Conservation (phyloP, 306 rosid genomes). For the peach (Prunus persica) region DNA sequence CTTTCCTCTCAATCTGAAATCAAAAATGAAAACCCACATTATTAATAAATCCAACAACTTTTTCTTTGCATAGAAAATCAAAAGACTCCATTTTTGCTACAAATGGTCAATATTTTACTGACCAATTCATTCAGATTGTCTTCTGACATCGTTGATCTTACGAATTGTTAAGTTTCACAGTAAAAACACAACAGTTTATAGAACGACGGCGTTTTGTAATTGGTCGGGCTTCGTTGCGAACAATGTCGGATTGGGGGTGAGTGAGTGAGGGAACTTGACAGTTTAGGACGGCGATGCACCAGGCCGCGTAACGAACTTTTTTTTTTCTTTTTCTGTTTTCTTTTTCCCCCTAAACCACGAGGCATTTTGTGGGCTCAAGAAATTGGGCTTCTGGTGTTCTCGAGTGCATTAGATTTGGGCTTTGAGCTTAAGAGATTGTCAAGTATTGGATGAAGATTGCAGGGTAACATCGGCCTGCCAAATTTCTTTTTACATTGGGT, state of each 20-base stretch:
- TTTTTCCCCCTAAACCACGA: background rate
- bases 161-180: slow-evolving; percentile 20
- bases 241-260: background rate
- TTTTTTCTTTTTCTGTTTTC: background rate
- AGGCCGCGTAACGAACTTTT: background rate
- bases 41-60: background rate
- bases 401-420: background rate
- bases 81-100: background rate
- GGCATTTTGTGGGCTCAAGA: background rate
- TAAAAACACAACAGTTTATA: background rate
- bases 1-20: slow-evolving; percentile 42
- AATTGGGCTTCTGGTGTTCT: background rate
- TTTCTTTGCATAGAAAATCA: background rate
- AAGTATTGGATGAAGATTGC: too few species aligned
- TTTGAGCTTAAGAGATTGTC: background rate
- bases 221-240: slow-evolving; percentile 5
- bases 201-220: slow-evolving; percentile 17
- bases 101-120: background rate
- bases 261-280: background rate
- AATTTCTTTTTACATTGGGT: too few species aligned
- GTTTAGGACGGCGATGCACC: slow-evolving; percentile 24
- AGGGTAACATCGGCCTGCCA: too few species aligned
- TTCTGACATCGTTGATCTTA: slow-evolving; percentile 23
- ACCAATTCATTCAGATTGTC: slow-evolving; percentile 51
- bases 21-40: background rate